Percentiles rank a stretch among this genome's conserved stretches.
These are phyloP conservation scores for Thalassia testudinum DNA, from an alignment of 116 monocot genomes.

Conservation along the genomic window DNA sequence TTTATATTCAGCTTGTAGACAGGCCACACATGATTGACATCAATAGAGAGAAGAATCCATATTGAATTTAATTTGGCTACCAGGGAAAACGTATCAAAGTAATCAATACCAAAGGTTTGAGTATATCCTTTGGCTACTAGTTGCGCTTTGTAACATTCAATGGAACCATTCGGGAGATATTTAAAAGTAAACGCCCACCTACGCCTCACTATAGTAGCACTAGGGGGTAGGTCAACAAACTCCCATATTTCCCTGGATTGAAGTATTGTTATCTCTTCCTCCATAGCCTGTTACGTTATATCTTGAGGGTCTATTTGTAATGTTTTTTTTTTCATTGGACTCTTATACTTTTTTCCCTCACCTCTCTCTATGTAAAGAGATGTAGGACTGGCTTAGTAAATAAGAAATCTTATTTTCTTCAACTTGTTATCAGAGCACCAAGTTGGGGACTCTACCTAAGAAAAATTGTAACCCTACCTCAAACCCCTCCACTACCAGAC, in stretches of 20 bases:
- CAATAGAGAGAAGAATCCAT: neutral
- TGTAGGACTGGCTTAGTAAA: too few relatives aligned
- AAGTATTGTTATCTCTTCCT: neutral
- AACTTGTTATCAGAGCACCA: neutral
- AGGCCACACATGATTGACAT: neutral
- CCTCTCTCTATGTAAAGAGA: too few relatives aligned
- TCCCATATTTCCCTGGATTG: neutral
- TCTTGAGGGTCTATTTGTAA: neutral
- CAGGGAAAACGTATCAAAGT: neutral
- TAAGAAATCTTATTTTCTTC: too few relatives aligned
- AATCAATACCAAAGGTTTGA: too few relatives aligned
- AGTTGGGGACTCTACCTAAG: too few relatives aligned
- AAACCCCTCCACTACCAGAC: too few relatives aligned
- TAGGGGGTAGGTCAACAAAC: neutral
- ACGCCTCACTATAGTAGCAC: neutral
- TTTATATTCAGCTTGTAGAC: neutral
- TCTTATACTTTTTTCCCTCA: too few relatives aligned
- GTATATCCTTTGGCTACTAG: neutral
- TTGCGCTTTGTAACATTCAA: neutral
- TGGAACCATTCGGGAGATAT: neutral
- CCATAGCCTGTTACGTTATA: neutral
- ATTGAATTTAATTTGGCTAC: neutral
- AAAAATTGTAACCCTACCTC: too few relatives aligned
- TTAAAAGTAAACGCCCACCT: neutral
- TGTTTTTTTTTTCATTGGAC: too few relatives aligned